phyloP scores from a whole-genome alignment of 2,329 filamentous ascomycete species.

The Nemania sp. region DNA sequence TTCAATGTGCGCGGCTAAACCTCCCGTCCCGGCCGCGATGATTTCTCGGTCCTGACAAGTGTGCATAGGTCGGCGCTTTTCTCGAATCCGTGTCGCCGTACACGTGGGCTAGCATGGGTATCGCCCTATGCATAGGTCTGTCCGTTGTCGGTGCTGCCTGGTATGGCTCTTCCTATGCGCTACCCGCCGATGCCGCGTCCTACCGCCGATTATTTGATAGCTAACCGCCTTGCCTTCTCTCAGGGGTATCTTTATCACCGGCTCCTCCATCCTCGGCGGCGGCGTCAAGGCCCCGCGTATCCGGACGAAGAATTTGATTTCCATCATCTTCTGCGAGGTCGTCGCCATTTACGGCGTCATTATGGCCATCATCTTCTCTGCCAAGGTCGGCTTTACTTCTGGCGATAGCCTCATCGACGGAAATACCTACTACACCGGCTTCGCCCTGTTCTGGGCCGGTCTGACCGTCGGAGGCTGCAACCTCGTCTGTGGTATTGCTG shows the following conservation, averaged over 20 bases:
- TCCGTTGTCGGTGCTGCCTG: constrained; percentile 97
- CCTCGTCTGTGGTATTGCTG: constrained; percentile 90
- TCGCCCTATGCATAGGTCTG: constrained; percentile 90
- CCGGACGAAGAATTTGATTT: constrained; percentile 98
- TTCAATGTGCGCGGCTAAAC: constrained; percentile 73
- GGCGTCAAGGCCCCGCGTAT: constrained; percentile 97
- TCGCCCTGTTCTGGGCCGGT: constrained; percentile 93
- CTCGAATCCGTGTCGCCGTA: constrained; percentile 93
- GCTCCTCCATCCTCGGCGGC: constrained; percentile 93
- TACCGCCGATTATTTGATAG: not conserved
- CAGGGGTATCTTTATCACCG: constrained; percentile 99
- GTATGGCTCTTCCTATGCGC: constrained; percentile 54
- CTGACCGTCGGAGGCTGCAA: constrained; percentile 96
- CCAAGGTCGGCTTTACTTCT: constrained; percentile 73
- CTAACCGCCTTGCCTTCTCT: constrained; percentile 1
- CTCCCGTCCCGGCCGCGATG: not conserved
- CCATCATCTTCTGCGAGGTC: constrained; percentile 99
- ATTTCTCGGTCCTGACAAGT: constrained; percentile 34
- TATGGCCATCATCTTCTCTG: constrained; percentile 97
- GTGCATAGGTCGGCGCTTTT: constrained; percentile 79
- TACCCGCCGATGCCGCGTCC: not conserved
- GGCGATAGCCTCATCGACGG: constrained; percentile 70
- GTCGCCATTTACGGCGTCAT: constrained; percentile 99
- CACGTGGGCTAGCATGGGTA: constrained; percentile 88
- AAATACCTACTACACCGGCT: constrained; percentile 91